Percentiles rank a stretch among this genome's conserved stretches.
Conservation (phyloP, 1,284 basidiomycete species). For the Ceratobasidium theobromae region DNA sequence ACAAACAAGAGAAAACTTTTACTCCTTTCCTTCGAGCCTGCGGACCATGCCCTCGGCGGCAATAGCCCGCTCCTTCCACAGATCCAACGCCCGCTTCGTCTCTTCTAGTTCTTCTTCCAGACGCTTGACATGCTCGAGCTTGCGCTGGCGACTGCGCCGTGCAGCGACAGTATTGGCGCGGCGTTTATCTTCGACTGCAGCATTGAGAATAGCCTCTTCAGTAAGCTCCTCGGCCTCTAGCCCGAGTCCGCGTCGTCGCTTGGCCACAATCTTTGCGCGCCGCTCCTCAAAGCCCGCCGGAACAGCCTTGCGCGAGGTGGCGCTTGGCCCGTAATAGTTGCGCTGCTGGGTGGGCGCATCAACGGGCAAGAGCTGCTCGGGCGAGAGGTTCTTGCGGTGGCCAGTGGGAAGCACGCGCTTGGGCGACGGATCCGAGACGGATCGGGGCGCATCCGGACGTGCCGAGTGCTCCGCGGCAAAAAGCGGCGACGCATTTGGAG, state of each 20-base stretch:
- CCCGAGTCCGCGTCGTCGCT: slow-evolving; percentile 18
- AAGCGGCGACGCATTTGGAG: slow-evolving; percentile 4
- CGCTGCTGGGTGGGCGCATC: slow-evolving; percentile 61
- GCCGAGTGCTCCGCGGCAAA: not conserved
- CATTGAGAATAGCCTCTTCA: slow-evolving; percentile 48
- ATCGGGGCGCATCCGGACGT: slow-evolving; percentile 24
- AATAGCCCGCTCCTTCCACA: slow-evolving; percentile 57
- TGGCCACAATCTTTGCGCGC: slow-evolving; percentile 42
- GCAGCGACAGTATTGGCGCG: slow-evolving; percentile 80
- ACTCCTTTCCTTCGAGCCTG: not conserved
- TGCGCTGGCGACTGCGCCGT: slow-evolving; percentile 70
- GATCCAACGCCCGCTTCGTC: slow-evolving; percentile 52
- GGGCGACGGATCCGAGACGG: slow-evolving; percentile 44
- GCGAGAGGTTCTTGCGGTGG: slow-evolving; percentile 53
- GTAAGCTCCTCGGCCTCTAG: slow-evolving; percentile 44
- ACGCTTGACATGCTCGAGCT: slow-evolving; percentile 67
- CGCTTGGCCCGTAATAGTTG: slow-evolving; percentile 57
- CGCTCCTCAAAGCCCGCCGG: slow-evolving; percentile 50
- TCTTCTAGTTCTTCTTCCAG: slow-evolving; percentile 57
- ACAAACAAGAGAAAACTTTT: too few relatives aligned
- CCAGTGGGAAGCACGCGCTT: slow-evolving; percentile 55
- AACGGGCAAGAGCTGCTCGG: slow-evolving; percentile 54
- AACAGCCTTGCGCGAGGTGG: slow-evolving; percentile 60
- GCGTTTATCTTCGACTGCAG: slow-evolving; percentile 74
- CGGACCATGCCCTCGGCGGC: slow-evolving; percentile 31